Conservation (phyloP, 352 stramenopile genomes). For the Phytopythium chamaehyphon region DNA sequence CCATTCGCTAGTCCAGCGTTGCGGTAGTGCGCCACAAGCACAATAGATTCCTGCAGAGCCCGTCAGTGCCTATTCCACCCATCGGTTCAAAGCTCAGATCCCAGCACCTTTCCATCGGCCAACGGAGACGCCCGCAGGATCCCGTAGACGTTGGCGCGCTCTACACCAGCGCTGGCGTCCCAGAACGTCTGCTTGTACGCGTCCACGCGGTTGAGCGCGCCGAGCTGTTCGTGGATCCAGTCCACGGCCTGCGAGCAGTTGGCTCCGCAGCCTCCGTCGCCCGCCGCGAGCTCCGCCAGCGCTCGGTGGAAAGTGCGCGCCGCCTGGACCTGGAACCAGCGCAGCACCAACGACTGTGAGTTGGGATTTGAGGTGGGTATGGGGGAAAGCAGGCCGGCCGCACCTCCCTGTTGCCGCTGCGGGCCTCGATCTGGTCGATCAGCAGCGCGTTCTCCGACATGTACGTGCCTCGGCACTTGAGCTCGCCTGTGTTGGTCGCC, state of each 20-base stretch:
- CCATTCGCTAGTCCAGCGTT: slow-evolving; percentile 39
- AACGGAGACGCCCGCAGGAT: slow-evolving; percentile 70
- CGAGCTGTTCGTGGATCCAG: slow-evolving; percentile 60
- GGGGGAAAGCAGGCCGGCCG: not conserved
- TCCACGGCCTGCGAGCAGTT: slow-evolving; percentile 45
- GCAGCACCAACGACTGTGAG: not conserved
- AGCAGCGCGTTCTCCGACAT: slow-evolving; percentile 88
- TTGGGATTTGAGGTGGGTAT: no score
- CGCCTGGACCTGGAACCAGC: slow-evolving; percentile 4
- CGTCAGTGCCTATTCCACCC: no score
- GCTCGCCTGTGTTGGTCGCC: slow-evolving; percentile 34
- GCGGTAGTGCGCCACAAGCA: slow-evolving; percentile 68
- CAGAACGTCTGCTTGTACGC: slow-evolving; percentile 53
- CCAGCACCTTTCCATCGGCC: slow-evolving; percentile 75
- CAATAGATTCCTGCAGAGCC: slow-evolving; percentile 41
- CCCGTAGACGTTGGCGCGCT: slow-evolving; percentile 72
- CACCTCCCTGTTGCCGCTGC: slow-evolving; percentile 34
- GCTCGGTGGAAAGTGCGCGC: slow-evolving; percentile 29
- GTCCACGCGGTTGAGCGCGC: slow-evolving; percentile 50
- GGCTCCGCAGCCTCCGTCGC: slow-evolving; percentile 25
- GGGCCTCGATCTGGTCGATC: slow-evolving; percentile 63
- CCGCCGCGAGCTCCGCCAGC: slow-evolving; percentile 23
- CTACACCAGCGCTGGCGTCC: slow-evolving; percentile 2
- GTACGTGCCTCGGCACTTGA: slow-evolving; percentile 83
- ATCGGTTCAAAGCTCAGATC: no score